Base-by-base conservation (phyloP, 2,329 filamentous ascomycete species). In the Alternaria triticimaculans region DNA sequence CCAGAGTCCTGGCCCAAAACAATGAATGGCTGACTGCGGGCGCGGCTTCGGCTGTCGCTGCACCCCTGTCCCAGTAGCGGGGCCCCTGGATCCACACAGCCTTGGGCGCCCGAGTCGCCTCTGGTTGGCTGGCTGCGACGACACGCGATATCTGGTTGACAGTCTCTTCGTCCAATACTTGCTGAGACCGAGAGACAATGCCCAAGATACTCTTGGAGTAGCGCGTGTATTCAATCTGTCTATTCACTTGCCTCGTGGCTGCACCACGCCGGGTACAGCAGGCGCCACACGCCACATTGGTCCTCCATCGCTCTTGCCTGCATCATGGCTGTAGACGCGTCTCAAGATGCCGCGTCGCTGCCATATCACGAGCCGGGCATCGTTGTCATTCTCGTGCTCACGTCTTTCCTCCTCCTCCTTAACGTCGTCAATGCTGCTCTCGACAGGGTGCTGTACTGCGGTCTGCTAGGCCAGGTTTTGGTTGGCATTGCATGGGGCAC, bases 401-500 rank as follows among this genome's bases (percentile, higher is more conserved):
- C 89, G 0, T 88, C 87, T 0, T 89, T 94, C 67, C 76, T 93
- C 0, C 73, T 92, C 0, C 74, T 87, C 0, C 83, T 92, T 48
- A 92, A 92, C 67, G 48, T 85, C 6, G 69, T 87, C 63, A 88
- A 89, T 65, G 82, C 82, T 59, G 72, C 84, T 0, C 82, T 93
- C 1, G 87, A 93, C 69, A 82, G 80, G 14, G 68, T 87, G 0
- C 72, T 92, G 0, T 92, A 90, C 75, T 93, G 90, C 71, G 91
- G 91, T 0, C 84, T 94, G 0, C 80, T 94, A 7, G 92, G 90
- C 1, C 90, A 94, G 70, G 84, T 94, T 14, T 81, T 93, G 8
- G 76, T 93, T 18, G 92, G 91, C 12, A 85, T 93, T 9, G 86
- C 88, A 9, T 94, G 87, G 86, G 91, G 91, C 9, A 85, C 85